phyloP scores from a whole-genome alignment of 768 basidiomycete species.

The Podaxis carcinomalis region DNA sequence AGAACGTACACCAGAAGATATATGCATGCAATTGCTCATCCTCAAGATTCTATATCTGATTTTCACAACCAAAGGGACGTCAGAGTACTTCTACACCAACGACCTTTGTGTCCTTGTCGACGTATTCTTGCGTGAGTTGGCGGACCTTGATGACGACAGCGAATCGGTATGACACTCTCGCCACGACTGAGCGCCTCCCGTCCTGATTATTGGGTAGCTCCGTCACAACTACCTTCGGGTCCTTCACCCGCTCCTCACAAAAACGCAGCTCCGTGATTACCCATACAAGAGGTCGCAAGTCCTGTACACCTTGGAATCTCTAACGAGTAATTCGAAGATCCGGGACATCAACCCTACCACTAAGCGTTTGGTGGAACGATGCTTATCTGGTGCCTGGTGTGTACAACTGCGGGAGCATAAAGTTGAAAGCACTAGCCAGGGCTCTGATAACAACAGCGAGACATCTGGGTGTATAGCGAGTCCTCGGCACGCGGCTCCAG shows the following conservation, averaged over 20 bases:
- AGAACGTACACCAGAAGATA: conserved; percentile 86
- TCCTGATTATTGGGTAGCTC: conserved; percentile 39
- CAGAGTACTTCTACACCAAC: conserved; percentile 98
- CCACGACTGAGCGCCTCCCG: conserved; percentile 1
- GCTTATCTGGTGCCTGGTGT: conserved; percentile 86
- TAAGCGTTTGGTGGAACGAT: conserved; percentile 86
- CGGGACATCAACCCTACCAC: conserved; percentile 86
- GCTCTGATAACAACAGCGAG: conserved; percentile 39
- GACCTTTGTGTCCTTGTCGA: conserved; percentile 95
- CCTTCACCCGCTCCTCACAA: conserved; percentile 89
- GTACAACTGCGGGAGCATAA: conserved; percentile 51
- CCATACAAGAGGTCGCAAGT: conserved; percentile 94
- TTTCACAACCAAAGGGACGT: conserved; percentile 89
- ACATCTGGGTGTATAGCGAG: conserved; percentile 37
- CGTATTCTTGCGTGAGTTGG: conserved; percentile 93
- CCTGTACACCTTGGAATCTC: conserved; percentile 73
- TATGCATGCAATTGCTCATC: conserved; percentile 92
- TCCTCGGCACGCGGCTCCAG: conserved; percentile 24
- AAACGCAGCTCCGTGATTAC: conserved; percentile 80
- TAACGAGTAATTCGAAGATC: conserved; percentile 69
- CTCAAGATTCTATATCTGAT: conserved; percentile 93
- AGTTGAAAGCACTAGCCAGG: conserved; percentile 20
- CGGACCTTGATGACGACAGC: conserved; percentile 88
- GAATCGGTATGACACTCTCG: conserved; percentile 66
- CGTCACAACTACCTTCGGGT: conserved; percentile 98